A percentile compares a stretch with the other conserved stretches of the same genome.
These are phyloP conservation scores for Penicillium coffeae DNA, from an alignment of 495 filamentous ascomycete species.

Conservation along the genomic window DNA sequence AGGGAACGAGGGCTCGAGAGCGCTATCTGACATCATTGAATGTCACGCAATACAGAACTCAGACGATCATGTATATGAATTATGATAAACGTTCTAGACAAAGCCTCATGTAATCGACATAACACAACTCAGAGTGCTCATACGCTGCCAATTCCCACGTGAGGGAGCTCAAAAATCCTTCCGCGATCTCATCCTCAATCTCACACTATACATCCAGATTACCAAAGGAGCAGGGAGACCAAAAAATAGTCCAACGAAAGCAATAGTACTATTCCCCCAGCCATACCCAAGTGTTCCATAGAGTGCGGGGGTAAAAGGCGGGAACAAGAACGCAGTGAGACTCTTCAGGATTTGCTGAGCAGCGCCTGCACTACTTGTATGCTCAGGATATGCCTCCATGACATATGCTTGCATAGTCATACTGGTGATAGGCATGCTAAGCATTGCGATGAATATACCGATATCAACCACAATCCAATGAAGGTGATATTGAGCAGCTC, in stretches of 20 bases:
- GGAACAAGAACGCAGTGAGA: conserved; percentile 36
- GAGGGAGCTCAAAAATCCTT: too few relatives aligned
- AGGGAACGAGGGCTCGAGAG: too few relatives aligned
- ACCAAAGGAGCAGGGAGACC: conserved; percentile 16
- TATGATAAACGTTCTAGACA: too few relatives aligned
- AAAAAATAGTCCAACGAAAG: conserved; percentile 9
- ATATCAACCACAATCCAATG: conserved; percentile 13
- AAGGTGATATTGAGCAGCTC: too few relatives aligned
- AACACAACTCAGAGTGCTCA: too few relatives aligned
- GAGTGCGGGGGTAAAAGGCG: conserved; percentile 53
- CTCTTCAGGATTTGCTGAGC: conserved; percentile 12
- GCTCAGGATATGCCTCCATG: conserved; percentile 15
- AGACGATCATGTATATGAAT: too few relatives aligned
- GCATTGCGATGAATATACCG: conserved; percentile 39
- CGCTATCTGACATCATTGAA: too few relatives aligned
- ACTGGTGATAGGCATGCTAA: conserved; percentile 14
- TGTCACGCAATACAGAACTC: too few relatives aligned
- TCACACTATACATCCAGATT: conserved; percentile 12
- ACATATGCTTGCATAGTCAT: conserved; percentile 17
- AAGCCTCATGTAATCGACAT: too few relatives aligned
- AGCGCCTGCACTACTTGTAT: conserved; percentile 12
- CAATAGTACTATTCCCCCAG: conserved; percentile 48
- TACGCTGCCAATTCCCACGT: too few relatives aligned
- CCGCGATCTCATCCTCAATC: too few relatives aligned
- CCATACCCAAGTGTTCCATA: conserved; percentile 52